Conservation (phyloP, 2,329 filamentous ascomycete species). For the Cladophialophora yegresii region DNA sequence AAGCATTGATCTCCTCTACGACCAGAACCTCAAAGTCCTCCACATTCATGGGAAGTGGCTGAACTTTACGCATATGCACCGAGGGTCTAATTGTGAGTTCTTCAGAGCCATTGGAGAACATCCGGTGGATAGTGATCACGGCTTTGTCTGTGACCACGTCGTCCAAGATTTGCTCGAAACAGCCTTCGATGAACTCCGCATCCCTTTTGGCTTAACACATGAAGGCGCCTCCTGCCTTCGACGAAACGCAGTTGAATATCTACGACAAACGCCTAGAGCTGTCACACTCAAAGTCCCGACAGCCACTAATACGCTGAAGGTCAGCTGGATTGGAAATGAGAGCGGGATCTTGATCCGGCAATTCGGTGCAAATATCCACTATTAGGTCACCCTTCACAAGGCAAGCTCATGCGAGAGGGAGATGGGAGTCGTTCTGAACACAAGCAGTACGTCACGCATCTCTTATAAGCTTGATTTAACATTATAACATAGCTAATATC, state of each 20-base stretch:
- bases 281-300: constrained; percentile 4
- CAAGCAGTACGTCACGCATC: constrained; percentile 8
- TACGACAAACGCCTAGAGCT: constrained; percentile 24
- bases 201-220: constrained; percentile 7
- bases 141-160: constrained; percentile 29
- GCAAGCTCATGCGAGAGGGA: constrained; percentile 12
- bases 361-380: constrained; percentile 18
- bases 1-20: constrained; percentile 30
- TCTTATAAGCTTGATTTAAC: background rate
- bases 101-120: constrained; percentile 5
- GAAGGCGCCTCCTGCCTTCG: constrained; percentile 4
- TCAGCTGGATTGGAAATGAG: constrained; percentile 28
- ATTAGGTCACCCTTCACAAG: constrained; percentile 23
- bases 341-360: constrained; percentile 14
- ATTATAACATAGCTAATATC: background rate
- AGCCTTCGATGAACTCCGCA: constrained; percentile 14
- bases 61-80: constrained; percentile 28
- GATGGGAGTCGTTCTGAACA: constrained; percentile 14
- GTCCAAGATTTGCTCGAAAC: constrained; percentile 25
- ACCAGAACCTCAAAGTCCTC: constrained; percentile 22
- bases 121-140: background rate
- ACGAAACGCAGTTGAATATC: constrained; percentile 9
- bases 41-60: constrained; percentile 38
- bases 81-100: constrained; percentile 17
- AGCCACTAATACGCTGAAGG: constrained; percentile 8